These are phyloP conservation scores for Achaetomium macrosporum DNA, from an alignment of 2,329 filamentous ascomycete genomes.

Conservation along the genomic window DNA sequence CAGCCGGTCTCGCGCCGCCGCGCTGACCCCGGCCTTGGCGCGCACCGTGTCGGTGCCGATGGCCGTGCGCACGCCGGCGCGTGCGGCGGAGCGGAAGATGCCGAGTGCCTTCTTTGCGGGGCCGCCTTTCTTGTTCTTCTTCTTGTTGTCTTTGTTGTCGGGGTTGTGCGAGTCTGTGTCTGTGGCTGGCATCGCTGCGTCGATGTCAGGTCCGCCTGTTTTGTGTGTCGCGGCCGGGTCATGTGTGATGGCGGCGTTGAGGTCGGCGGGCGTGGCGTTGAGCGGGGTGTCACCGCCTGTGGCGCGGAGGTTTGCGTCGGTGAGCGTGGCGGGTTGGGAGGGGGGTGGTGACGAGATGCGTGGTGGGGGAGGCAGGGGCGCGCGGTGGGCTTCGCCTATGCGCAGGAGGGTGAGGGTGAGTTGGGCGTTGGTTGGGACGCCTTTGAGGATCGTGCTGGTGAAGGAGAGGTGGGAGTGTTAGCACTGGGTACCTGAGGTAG, in stretches of 20 bases:
- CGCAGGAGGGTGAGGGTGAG: constrained; percentile 74
- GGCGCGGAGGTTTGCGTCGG: constrained; percentile 46
- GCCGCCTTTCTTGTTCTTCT: constrained; percentile 31
- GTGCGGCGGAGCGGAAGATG: constrained; percentile 64
- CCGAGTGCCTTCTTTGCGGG: constrained; percentile 44
- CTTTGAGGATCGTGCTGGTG: constrained; percentile 60
- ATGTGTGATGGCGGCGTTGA: constrained; percentile 55
- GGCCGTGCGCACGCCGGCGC: constrained; percentile 65
- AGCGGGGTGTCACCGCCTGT: constrained; percentile 44
- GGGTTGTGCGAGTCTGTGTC: too few species aligned
- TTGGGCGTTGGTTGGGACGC: constrained; percentile 81
- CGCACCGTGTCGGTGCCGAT: constrained; percentile 66
- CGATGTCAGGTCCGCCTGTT: constrained; percentile 37
- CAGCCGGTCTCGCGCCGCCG: constrained; percentile 62
- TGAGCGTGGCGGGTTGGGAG: constrained; percentile 30
- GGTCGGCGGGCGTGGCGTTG: constrained; percentile 58
- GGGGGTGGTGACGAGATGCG: constrained; percentile 32
- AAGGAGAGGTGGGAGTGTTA: constrained; percentile 1
- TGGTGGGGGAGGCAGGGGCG: constrained; percentile 62
- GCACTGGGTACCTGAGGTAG: too few species aligned
- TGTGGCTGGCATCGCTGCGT: constrained; percentile 32
- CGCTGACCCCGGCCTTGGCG: constrained; percentile 54
- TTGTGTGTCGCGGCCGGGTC: constrained; percentile 26
- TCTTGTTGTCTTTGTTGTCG: constrained; percentile 29
- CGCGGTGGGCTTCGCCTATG: constrained; percentile 74